These are phyloP conservation scores for Collybia sordida DNA, from an alignment of 768 basidiomycete genomes.

Conservation along the genomic window DNA sequence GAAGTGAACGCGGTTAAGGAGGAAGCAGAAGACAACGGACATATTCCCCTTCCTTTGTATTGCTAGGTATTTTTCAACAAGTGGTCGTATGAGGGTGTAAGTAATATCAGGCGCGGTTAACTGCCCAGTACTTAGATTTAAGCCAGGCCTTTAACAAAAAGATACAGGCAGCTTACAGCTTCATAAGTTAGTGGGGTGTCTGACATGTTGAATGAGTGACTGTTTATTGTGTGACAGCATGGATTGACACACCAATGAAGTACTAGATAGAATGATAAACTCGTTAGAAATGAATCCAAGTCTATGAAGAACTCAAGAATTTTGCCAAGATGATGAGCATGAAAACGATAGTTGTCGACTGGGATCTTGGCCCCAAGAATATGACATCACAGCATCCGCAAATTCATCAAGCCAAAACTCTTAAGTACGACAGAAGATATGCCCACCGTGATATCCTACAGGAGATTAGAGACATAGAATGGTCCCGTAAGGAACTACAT, in stretches of 20 bases:
- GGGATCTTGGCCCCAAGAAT: too few species aligned
- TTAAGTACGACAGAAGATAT: not conserved
- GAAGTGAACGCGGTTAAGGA: constrained; percentile 87
- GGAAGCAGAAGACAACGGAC: constrained; percentile 83
- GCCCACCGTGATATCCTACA: constrained; percentile 63
- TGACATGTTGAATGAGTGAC: constrained; percentile 21
- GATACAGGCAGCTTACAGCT: constrained; percentile 48
- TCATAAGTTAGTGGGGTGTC: constrained; percentile 86
- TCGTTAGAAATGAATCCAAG: not conserved
- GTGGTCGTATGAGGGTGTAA: constrained; percentile 85
- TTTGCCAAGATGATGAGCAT: not conserved
- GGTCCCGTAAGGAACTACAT: constrained; percentile 20
- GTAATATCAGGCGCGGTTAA: constrained; percentile 85
- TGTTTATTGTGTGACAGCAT: constrained; percentile 3
- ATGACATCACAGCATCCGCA: too few species aligned
- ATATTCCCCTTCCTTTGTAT: constrained; percentile 76
- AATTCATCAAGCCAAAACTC: too few species aligned
- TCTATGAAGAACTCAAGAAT: not conserved
- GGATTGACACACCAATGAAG: constrained; percentile 56
- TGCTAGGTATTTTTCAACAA: constrained; percentile 81
- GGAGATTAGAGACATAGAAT: not conserved
- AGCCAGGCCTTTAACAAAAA: not conserved
- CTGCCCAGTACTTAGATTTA: constrained; percentile 41
- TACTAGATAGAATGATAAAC: constrained; percentile 39
- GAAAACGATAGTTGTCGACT: too few species aligned